Conservation (phyloP, 345 rosid genomes). For the Populus deltoides region DNA sequence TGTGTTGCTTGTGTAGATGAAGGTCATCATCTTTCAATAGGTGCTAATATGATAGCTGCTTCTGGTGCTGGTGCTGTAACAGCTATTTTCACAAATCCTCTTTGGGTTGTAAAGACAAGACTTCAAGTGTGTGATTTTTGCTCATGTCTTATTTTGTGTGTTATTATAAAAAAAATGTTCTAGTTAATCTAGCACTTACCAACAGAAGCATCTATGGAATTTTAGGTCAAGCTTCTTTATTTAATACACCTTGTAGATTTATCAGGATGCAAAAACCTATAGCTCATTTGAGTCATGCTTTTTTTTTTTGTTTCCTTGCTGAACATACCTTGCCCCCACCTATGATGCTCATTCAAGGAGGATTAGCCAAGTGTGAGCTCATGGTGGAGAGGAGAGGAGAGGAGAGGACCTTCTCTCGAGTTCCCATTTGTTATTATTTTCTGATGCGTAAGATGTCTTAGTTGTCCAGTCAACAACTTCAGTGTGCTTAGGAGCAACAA, state of each 20-base stretch:
- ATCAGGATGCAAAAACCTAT: background rate
- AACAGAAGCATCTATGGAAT: background rate
- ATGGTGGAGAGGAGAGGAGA: background rate
- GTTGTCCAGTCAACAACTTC: background rate
- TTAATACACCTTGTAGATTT: background rate
- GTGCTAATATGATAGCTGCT: constrained; percentile 81
- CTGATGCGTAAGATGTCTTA: background rate
- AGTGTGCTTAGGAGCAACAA: background rate
- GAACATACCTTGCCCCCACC: background rate
- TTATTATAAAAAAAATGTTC: background rate
- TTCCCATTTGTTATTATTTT: background rate
- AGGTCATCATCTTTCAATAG: constrained; percentile 54
- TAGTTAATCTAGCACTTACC: background rate
- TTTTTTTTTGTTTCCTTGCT: background rate
- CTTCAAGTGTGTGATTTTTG: constrained; percentile 52
- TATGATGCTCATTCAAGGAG: background rate
- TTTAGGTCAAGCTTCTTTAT: background rate
- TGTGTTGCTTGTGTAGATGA: constrained; percentile 36
- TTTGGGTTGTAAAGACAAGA: constrained; percentile 95
- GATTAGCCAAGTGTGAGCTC: background rate
- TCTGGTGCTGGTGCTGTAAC: constrained; percentile 89
- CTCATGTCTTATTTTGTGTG: background rate
- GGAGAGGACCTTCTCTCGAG: background rate
- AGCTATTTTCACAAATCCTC: constrained; percentile 72
- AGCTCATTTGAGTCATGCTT: background rate